Evolutionary conservation across 2,329 filamentous ascomycete genomes (phyloP).

Genomic region (Hymenoscyphus scutula): DNA sequence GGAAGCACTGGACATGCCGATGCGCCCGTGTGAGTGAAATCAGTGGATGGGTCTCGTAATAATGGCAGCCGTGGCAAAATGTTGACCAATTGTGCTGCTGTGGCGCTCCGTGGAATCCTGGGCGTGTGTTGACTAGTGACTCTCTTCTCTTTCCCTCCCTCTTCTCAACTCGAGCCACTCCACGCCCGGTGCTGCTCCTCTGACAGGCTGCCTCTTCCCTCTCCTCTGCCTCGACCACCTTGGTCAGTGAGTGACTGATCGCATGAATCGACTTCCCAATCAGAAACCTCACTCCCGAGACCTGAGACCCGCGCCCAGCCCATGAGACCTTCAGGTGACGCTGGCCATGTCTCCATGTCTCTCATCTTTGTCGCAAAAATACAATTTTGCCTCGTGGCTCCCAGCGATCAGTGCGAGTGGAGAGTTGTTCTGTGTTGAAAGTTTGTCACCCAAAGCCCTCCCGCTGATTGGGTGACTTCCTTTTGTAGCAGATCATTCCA

Average conservation of each 20-base stretch:
- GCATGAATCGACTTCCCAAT: conserved; percentile 7
- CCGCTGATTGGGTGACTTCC: conserved; percentile 15
- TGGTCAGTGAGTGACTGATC: conserved; percentile 9
- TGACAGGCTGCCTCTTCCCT: background rate
- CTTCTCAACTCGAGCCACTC: background rate
- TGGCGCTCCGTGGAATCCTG: background rate
- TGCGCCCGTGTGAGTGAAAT: background rate
- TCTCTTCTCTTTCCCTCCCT: background rate
- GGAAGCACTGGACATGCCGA: background rate
- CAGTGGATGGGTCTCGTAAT: background rate
- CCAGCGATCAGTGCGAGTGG: conserved; percentile 27
- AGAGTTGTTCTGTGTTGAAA: conserved; percentile 8
- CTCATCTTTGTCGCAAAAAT: conserved; percentile 11
- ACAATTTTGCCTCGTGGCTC: conserved; percentile 22
- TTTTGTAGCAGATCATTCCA: conserved; percentile 11
- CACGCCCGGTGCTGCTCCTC: conserved; percentile 5
- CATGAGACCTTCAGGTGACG: conserved; percentile 27
- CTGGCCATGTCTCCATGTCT: conserved; percentile 19
- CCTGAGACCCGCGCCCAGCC: conserved; percentile 21
- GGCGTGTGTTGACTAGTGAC: background rate
- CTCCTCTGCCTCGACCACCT: background rate
- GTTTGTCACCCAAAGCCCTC: conserved; percentile 10
- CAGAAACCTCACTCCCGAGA: conserved; percentile 9
- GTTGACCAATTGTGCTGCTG: conserved; percentile 2
- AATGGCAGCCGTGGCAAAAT: conserved; percentile 2